Base-by-base conservation (phyloP, 768 basidiomycete genomes). In the Russula griseocarnosa region DNA sequence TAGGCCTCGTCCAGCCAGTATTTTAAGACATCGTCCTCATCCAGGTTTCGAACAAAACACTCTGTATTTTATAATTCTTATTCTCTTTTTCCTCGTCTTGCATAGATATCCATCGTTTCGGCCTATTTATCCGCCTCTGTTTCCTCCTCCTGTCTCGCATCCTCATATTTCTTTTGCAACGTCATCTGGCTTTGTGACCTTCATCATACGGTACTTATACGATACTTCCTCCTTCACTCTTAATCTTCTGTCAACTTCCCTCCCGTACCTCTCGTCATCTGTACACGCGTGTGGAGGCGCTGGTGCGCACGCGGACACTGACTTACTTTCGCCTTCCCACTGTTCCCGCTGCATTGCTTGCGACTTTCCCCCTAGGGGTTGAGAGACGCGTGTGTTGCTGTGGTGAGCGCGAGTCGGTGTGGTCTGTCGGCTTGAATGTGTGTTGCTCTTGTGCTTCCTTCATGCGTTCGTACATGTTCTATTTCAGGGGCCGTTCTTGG, bases 341-440 rank as follows among this genome's bases (percentile, higher is more conserved):
- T 72, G 75, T 72, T 69, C 66, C 67, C 67, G 55, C 46, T 57
- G 61, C 49, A 49, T 34, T 60, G 58, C 46, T 47, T 53, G 70
- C 65, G 76, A 80, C 78, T 82, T 79, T 80, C 78, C 79, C 78
- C 75, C 68, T 44, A 67, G 75, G 80, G 81, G 79, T 71, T 73
- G 81, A 81, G 81, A 81, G 78, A 73, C 72, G 71, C 61, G 55
- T 68, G 69, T 62, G 69, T 65, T 62, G 57, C 70, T 72, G 69
- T 70, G 76, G 80, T 82, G 80, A 81, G 80, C 80, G 81, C 79
- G 79, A 71, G 63, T n/a, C 24, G 53, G 20, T 18, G 67, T 61
- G 62, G 58, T 67, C n/a, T 61, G 58, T 57, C 46, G 36, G 40
- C 54, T 57, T 55, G 44, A 60, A 46, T 20, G 63, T 61, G 32